Evolutionary conservation across 331 rosid genomes (phyloP), one percentile per base, ranked within the genome.

Genomic region (Acacia pycnantha): DNA sequence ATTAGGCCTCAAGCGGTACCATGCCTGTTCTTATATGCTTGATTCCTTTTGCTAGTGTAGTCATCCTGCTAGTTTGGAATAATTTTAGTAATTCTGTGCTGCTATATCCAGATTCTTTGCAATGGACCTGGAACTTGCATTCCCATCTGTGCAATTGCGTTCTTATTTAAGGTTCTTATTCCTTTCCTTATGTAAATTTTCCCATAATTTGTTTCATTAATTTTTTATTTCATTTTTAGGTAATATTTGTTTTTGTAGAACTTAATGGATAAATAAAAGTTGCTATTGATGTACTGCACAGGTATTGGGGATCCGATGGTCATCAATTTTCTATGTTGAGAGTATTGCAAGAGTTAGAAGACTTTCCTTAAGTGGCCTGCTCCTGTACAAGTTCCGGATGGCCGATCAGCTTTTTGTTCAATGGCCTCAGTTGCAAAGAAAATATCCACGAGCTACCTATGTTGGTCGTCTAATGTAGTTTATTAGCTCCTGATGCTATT

Each of bases 101-200:
- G 71, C 64, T 58, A 58, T 62, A 72, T 73, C 66, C 90, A 95
- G 99, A 90, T 93, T 88, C 92, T 96, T 51, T 93, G 99, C 89
- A 96, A 96, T 40, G 99, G 99, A 81, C 97, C 97, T 50, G 99
- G 99, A 81, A 95, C 99, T 66, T 95, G 98, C 80, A 81, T 96
- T 83, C 98, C 99, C 8, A 88, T 96, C 56, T 96, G 99, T 80
- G 80, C 86, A 61, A 93, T 96, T 50, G 98, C 97, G 22, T 96
- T 92, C 90, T 72, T 92, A 67, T 93, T 91, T 64, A 93, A 95
- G 98, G 99, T 93, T 79, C 65, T 66, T 51, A 47, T 33, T 50
- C 50, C 77, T 69, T 86, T 79, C 62, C 37, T 77, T 69, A 50
- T 43, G 54, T 46, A 69, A 35, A 27, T 78, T 41, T 48, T 35